A percentile compares a stretch with the other conserved stretches of the same genome.
phyloP scores from a whole-genome alignment of 257 asterid species.

The Salvia splendens region DNA sequence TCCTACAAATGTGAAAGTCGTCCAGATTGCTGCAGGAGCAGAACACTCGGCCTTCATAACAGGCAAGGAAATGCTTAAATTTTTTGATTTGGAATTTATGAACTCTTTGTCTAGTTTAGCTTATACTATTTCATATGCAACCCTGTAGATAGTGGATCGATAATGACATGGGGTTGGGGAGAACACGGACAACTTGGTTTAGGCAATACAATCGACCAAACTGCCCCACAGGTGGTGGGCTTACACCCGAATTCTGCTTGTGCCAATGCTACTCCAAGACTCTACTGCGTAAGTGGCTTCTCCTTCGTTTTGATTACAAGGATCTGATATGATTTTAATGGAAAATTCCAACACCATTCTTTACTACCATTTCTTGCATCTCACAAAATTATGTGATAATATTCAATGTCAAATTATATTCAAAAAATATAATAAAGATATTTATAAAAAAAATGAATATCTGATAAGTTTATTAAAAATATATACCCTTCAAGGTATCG shows the following conservation, averaged over 20 bases:
- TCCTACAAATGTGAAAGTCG: constrained; percentile 41
- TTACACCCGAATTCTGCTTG: constrained; percentile 29
- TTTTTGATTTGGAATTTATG: constrained; percentile 7
- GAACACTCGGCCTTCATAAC: constrained; percentile 84
- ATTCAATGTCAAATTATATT: too few species aligned
- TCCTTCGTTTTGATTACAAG: constrained; percentile 49
- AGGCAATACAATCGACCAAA: constrained; percentile 60
- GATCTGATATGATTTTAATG: constrained; percentile 25
- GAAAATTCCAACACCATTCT: not conserved
- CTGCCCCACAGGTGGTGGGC: constrained; percentile 52
- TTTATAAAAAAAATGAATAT: too few species aligned
- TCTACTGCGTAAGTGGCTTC: constrained; percentile 93
- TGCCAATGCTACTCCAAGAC: constrained; percentile 38
- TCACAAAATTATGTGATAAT: too few species aligned
- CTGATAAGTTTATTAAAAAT: too few species aligned
- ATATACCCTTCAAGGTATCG: too few species aligned
- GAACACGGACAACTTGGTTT: constrained; percentile 98
- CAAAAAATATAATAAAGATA: too few species aligned
- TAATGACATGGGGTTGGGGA: constrained; percentile 99
- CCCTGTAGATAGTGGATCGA: constrained; percentile 56
- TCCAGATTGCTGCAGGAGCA: constrained; percentile 81
- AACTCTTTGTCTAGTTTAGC: not conserved
- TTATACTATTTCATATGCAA: not conserved
- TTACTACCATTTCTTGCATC: too few species aligned
- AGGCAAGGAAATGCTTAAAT: constrained; percentile 42